phyloP scores from a whole-genome alignment of 2,329 filamentous ascomycete species.

The Ramularia collo-cygni region DNA sequence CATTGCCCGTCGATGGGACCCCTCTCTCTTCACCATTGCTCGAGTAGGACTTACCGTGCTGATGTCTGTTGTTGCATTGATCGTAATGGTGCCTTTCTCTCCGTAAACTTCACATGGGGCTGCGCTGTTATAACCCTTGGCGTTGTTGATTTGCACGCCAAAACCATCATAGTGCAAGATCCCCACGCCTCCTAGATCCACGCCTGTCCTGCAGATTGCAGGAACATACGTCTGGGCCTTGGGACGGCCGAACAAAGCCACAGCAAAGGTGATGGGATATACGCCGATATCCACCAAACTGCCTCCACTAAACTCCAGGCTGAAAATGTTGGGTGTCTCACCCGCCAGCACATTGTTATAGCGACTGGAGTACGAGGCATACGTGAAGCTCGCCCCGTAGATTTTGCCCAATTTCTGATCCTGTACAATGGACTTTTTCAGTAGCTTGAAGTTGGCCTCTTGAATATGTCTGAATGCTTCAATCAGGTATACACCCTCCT shows the following conservation, averaged over 20 bases:
- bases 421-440: constrained; percentile 32
- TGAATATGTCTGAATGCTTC: constrained; percentile 46
- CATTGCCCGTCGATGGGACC: no score
- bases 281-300: constrained; percentile 44
- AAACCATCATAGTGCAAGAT: constrained; percentile 40
- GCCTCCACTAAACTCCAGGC: constrained; percentile 41
- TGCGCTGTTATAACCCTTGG: constrained; percentile 40
- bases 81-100: constrained; percentile 40
- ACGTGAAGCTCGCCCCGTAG: constrained; percentile 40
- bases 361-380: constrained; percentile 39
- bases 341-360: constrained; percentile 43
- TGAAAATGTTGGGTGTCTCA: constrained; percentile 44
- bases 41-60: constrained; percentile 33
- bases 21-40: no score
- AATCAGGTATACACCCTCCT: constrained; percentile 38
- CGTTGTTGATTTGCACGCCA: constrained; percentile 37
- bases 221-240: constrained; percentile 37
- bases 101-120: constrained; percentile 43
- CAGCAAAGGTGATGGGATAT: constrained; percentile 42
- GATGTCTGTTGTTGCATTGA: constrained; percentile 42
- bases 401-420: constrained; percentile 36
- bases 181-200: constrained; percentile 41
- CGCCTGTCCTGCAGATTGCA: constrained; percentile 38
- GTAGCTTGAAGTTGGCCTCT: constrained; percentile 42
- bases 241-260: constrained; percentile 43